Evolutionary conservation across 2,329 filamentous ascomycete genomes (phyloP).

Genomic region (Xylariaceae sp.): DNA sequence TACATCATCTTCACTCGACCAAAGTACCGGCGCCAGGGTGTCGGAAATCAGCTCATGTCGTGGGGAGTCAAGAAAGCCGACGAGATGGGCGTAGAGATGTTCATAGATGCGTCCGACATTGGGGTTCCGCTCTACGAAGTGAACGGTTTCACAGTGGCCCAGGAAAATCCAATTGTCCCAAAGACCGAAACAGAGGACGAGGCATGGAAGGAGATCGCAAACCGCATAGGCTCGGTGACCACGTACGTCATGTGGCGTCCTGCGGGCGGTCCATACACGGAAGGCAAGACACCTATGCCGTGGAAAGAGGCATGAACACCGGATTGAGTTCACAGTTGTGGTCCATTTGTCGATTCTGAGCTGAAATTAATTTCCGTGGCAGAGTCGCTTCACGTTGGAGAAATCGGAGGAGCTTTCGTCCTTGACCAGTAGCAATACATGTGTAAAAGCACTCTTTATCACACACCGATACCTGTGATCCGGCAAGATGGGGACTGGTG

Average conservation of each 20-base stretch:
- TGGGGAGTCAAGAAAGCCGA: conserved; percentile 21
- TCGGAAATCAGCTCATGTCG: conserved; percentile 18
- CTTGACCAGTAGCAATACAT: no score
- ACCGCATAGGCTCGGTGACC: conserved; percentile 35
- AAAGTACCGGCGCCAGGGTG: conserved; percentile 18
- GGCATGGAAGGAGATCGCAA: conserved; percentile 27
- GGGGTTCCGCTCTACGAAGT: conserved; percentile 20
- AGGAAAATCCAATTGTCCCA: conserved; percentile 18
- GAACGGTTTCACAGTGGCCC: conserved; percentile 15
- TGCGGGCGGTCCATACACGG: conserved; percentile 9
- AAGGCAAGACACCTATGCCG: conserved; percentile 13
- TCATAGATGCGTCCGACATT: conserved; percentile 18
- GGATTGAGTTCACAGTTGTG: no score
- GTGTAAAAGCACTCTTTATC: no score
- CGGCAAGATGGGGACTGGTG: no score
- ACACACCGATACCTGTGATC: no score
- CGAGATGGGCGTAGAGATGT: conserved; percentile 18
- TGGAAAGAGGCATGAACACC: no score
- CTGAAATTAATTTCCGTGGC: no score
- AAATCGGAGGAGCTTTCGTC: no score
- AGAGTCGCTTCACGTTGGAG: no score
- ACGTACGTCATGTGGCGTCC: conserved; percentile 3
- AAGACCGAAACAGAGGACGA: conserved; percentile 15
- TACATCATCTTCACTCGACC: conserved; percentile 22
- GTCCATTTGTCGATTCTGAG: no score